Evolutionary conservation across 345 rosid genomes (phyloP).

Genomic region (Litchi chinensis): DNA sequence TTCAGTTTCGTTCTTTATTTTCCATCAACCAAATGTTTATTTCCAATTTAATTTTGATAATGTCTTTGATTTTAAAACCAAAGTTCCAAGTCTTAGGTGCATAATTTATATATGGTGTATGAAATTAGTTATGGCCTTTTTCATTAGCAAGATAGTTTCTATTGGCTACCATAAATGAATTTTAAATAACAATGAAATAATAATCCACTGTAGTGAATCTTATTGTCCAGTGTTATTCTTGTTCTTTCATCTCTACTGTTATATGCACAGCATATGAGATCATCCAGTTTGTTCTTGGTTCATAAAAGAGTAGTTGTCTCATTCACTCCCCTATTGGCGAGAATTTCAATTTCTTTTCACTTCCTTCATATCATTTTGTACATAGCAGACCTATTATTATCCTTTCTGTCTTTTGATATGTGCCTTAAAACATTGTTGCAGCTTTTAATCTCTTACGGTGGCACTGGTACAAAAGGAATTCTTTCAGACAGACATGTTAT

Average conservation of each 20-base stretch:
- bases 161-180: neutral
- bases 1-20: neutral
- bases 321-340: neutral
- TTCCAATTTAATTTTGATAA: too few species aligned
- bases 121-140: too few species aligned
- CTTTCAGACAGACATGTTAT: slow-evolving; percentile 81
- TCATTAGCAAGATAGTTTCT: neutral
- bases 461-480: slow-evolving; percentile 61
- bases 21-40: neutral
- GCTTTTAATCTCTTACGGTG: slow-evolving; percentile 68
- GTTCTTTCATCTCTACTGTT: neutral
- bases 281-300: neutral
- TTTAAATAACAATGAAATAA: neutral
- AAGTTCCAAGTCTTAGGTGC: too few species aligned
- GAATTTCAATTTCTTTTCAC: neutral
- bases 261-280: neutral
- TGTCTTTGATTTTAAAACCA: too few species aligned
- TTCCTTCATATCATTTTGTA: neutral
- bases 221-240: too few species aligned
- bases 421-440: slow-evolving; percentile 33
- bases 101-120: too few species aligned
- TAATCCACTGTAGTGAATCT: neutral
- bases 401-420: neutral
- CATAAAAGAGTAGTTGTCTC: neutral
- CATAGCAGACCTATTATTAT: neutral